These are phyloP conservation scores for Tetrahymena thermophila DNA, from an alignment of 73 alveolate species.

Conservation along the genomic window DNA sequence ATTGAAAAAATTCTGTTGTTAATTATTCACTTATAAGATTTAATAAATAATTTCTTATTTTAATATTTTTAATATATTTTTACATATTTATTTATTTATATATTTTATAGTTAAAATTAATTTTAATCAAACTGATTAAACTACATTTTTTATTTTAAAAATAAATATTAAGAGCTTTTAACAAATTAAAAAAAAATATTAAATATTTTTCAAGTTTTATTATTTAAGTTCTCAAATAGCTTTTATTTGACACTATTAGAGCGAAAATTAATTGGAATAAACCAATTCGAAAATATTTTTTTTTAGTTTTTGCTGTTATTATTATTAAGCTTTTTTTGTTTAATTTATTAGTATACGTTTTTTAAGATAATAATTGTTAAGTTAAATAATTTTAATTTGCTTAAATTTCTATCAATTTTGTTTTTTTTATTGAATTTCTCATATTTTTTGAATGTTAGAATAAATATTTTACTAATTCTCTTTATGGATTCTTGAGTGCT, in stretches of 20 bases:
- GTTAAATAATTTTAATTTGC: background rate
- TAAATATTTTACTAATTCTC: background rate
- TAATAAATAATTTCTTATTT: too few species aligned
- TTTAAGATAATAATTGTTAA: background rate
- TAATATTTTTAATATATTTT: too few species aligned
- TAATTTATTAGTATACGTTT: too few species aligned
- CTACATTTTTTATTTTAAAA: too few species aligned
- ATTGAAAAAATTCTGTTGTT: too few species aligned
- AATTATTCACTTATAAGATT: too few species aligned
- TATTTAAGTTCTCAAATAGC: background rate
- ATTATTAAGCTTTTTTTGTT: too few species aligned
- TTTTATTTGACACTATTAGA: background rate
- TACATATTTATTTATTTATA: too few species aligned
- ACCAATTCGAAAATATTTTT: background rate
- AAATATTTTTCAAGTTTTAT: background rate
- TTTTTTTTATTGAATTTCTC: background rate
- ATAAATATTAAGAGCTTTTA: background rate
- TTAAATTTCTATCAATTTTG: too few species aligned
- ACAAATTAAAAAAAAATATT: background rate
- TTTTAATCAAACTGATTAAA: too few species aligned
- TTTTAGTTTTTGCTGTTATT: too few species aligned
- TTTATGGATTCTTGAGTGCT: background rate
- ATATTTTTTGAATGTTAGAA: background rate
- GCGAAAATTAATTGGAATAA: background rate
- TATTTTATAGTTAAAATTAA: too few species aligned